Evolutionary conservation across 75 land plant species (phyloP).

Genomic region (Isoetes taiwanensis): DNA sequence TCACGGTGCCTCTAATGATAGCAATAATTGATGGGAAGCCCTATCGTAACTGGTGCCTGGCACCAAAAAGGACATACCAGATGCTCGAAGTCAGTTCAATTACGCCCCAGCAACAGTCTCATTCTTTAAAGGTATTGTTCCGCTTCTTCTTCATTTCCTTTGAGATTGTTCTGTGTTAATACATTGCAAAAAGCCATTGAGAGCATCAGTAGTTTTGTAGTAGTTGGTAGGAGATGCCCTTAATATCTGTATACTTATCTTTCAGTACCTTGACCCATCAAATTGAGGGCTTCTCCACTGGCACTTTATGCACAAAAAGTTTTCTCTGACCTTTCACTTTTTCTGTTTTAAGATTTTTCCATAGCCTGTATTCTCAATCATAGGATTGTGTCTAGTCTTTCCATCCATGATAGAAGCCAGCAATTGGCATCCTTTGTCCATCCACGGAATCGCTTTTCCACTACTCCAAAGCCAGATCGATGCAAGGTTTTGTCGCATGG

Average conservation of each 20-base stretch:
- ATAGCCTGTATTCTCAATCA: not conserved
- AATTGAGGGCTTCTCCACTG: too few relatives aligned
- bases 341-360: not conserved
- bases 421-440: too few relatives aligned
- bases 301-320: too few relatives aligned
- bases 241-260: too few relatives aligned
- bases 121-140: conserved; percentile 73
- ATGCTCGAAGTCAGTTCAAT: conserved; percentile 86
- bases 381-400: too few relatives aligned
- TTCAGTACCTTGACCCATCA: too few relatives aligned
- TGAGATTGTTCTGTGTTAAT: too few relatives aligned
- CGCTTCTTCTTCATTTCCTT: conserved; percentile 1
- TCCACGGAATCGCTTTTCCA: too few relatives aligned
- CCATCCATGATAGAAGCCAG: too few relatives aligned
- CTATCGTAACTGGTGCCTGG: conserved; percentile 20
- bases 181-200: too few relatives aligned
- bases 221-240: too few relatives aligned
- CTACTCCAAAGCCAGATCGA: not conserved
- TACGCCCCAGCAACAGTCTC: conserved; percentile 84
- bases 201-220: too few relatives aligned
- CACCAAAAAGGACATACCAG: conserved; percentile 55
- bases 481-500: not conserved
- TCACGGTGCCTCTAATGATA: conserved; percentile 54
- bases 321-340: not conserved
- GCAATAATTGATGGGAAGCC: conserved; percentile 86